Evolutionary conservation across 2,329 filamentous ascomycete species (phyloP), one percentile per base, ranked within the genome.

Genomic region (Colletotrichum sp.): DNA sequence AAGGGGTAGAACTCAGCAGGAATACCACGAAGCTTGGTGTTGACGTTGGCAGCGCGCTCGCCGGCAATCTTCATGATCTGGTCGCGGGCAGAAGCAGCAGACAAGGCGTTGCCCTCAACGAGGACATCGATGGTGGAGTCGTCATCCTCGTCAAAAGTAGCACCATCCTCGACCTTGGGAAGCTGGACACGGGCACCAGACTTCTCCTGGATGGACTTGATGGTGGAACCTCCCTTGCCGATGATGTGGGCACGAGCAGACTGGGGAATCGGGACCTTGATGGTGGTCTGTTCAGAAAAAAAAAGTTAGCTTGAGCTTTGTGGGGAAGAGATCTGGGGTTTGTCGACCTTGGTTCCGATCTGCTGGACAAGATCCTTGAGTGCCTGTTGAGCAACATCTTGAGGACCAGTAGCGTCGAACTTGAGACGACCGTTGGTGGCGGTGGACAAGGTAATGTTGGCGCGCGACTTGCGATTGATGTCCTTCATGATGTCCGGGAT

Each of bases 1-100:
- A 99, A 99, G 68, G 96, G 96, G 86, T 97, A 99, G 85, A 97
- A 98, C 83, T 98, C 96, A 30, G 95, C 92, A 9, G 97, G 96
- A 75, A 99, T 94, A 65, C 93, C 93, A 84, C 93, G 95, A 78
- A 99, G 86, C 80, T 94, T 95, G 73, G 95, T 90, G 86, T 92
- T 97, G 82, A 96, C 91, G 79, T 94, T 96, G 71, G 95, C 94
- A 69, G 94, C 93, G 77, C 95, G 93, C 85, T 98, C 96, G 80
- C 94, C 94, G 72, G 95, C 95, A 82, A 99, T 98, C 81, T 93
- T 94, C 81, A 95, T 90, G 80, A 99, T 97, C 80, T 95, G 94
- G 73, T 94, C 92, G 77, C 93, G 93, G 72, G 97, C 97, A 84
- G 95, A 92, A 78, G 95, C 94, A 67, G 95, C 95, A 72, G 96